These are phyloP conservation scores for Boletus rufocinnamomeus DNA, from an alignment of 768 basidiomycete genomes.

Conservation along the genomic window DNA sequence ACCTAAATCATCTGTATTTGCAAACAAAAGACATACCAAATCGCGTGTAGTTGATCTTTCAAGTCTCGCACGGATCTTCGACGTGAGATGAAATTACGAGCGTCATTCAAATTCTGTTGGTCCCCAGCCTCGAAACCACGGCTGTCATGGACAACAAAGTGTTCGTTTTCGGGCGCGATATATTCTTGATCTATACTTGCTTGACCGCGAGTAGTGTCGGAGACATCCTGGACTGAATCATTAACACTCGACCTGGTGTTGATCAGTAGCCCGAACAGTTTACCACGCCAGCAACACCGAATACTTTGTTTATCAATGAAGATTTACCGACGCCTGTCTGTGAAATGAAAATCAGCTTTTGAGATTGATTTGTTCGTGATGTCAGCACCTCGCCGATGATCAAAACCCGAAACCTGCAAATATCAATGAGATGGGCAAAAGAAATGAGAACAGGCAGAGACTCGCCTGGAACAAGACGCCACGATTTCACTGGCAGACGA, in stretches of 20 bases:
- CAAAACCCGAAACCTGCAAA: slow-evolving; percentile 9
- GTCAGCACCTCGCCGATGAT: slow-evolving; percentile 4
- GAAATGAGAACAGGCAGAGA: not conserved
- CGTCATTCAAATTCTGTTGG: not conserved
- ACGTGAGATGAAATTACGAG: not conserved
- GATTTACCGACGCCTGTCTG: slow-evolving; percentile 1
- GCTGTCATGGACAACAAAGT: slow-evolving; percentile 9
- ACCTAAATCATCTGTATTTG: not conserved
- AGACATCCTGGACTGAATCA: not conserved
- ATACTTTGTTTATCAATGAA: slow-evolving; percentile 6
- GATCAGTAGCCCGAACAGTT: not conserved
- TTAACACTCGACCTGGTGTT: not conserved
- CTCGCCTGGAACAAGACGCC: not conserved
- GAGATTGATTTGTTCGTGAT: not conserved
- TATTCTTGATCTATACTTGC: slow-evolving; percentile 3
- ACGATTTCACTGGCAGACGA: not conserved
- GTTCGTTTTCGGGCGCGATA: not conserved
- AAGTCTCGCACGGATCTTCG: not conserved
- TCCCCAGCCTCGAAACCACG: slow-evolving; percentile 10
- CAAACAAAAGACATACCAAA: not conserved
- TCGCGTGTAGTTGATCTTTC: slow-evolving; percentile 7
- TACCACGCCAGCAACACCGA: slow-evolving; percentile 7
- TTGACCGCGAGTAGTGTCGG: not conserved
- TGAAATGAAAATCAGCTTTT: not conserved
- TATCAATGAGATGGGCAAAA: not conserved